Conservation (phyloP, 106 monocot genomes). For the Dendrobium huoshanense region DNA sequence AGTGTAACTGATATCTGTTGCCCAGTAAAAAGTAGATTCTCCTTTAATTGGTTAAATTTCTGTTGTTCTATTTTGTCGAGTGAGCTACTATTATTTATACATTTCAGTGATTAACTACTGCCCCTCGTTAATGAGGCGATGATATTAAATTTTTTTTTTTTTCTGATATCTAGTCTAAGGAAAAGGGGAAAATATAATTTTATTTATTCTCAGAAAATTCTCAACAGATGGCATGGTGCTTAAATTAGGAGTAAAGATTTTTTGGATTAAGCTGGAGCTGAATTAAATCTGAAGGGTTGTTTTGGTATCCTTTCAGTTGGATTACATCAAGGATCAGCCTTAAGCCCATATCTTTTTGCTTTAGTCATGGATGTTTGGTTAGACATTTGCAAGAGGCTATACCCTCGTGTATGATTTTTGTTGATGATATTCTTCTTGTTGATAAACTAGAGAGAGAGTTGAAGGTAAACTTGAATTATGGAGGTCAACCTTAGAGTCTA, state of each 20-base stretch:
- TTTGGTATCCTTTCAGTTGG: not conserved
- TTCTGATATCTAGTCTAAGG: not conserved
- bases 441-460: no score
- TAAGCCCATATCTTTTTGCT: no score
- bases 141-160: not conserved
- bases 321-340: no score
- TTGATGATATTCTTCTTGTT: no score
- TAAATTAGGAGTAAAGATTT: not conserved
- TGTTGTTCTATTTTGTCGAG: not conserved
- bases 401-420: no score
- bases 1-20: not conserved
- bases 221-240: not conserved
- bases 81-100: not conserved
- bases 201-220: not conserved
- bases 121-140: not conserved
- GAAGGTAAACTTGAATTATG: no score
- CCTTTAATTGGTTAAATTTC: not conserved
- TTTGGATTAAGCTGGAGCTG: not conserved
- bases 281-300: not conserved
- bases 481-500: no score
- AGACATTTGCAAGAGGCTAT: no score
- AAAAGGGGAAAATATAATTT: not conserved
- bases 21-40: not conserved
- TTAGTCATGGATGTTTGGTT: no score
- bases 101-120: not conserved